Base-by-base conservation (phyloP, 2,329 filamentous ascomycete genomes). In the Sporothrix brunneoviolacea region DNA sequence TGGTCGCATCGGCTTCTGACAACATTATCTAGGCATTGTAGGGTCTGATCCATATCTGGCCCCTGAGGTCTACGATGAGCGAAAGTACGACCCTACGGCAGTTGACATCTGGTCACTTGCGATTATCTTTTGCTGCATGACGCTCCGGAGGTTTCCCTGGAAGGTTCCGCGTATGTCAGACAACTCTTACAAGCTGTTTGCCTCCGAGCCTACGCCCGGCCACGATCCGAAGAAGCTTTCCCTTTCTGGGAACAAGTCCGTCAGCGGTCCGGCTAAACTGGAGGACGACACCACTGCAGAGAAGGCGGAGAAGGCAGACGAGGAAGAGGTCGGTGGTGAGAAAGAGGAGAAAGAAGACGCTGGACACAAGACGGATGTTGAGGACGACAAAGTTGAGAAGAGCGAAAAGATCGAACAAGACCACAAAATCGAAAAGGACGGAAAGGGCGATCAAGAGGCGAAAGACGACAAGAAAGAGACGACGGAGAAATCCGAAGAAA, bases 71-170 rank as follows among this genome's bases (percentile, higher is more conserved):
- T 97, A 97, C 62, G 91, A 96, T 57, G 82, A 91, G 55, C 83
- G 86, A 57, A 91, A 90, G 63, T 98, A 98, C 65, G 91, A 98
- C 62, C 90, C 93, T 1, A 86, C 91, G 55, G 88, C 90, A 7
- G 88, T 91, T 1, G 93, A 98, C 69, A 90, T 98, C 53, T 98
- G 93, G 93, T 98, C 93, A 10, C 75, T 98, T 53, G 93, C 91
- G 16, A 98, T 98, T 60, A 97, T 98, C 50, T 98, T 91, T 70
- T 97, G 93, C 69, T 98, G 93, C 73, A 98, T 98, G 93, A 93
- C 89, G 5, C 74, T 98, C 37, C 80, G 93, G 19, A 77, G 93
- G 32, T 98, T 98, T 63, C 93, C 93, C 0, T 98, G 93, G 93
- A 98, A 98, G 70, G 83, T 94, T 32, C 93, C 93, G 4, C 82